Conservation (phyloP, 2,329 filamentous ascomycete genomes). For the Fusarium nematophilum region DNA sequence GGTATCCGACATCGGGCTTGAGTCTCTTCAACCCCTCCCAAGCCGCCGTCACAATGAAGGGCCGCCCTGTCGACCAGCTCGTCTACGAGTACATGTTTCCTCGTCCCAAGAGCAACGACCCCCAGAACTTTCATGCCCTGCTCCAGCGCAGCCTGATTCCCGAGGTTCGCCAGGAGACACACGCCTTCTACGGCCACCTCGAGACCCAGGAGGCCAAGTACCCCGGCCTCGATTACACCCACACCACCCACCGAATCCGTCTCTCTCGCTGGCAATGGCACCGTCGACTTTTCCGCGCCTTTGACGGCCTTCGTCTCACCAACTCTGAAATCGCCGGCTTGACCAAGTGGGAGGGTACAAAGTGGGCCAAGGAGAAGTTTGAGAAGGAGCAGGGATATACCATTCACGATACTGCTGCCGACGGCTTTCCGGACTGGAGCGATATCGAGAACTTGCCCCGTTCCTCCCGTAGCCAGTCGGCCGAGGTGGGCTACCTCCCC, state of each 20-base stretch:
- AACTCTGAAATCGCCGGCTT: constrained; percentile 75
- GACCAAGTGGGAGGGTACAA: constrained; percentile 86
- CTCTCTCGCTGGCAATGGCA: constrained; percentile 83
- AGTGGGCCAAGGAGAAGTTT: constrained; percentile 84
- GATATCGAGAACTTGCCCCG: constrained; percentile 42
- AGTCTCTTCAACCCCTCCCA: background rate
- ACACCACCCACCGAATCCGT: constrained; percentile 79
- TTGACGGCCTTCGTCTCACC: constrained; percentile 77
- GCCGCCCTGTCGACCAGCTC: constrained; percentile 75
- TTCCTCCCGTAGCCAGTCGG: constrained; percentile 20
- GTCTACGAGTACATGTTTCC: constrained; percentile 81
- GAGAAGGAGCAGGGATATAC: constrained; percentile 78
- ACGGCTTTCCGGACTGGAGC: constrained; percentile 72
- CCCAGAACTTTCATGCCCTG: constrained; percentile 76
- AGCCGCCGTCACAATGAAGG: constrained; percentile 69
- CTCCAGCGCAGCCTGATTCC: constrained; percentile 77
- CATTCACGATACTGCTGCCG: constrained; percentile 78
- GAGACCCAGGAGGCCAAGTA: constrained; percentile 85
- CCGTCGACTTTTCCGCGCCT: constrained; percentile 78
- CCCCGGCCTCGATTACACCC: constrained; percentile 82
- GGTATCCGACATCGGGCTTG: constrained; percentile 5
- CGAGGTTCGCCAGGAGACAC: constrained; percentile 83
- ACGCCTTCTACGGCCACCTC: constrained; percentile 82
- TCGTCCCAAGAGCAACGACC: constrained; percentile 73
- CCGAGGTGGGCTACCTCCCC: constrained; percentile 30